These are phyloP conservation scores for Penicillium expansum DNA, from an alignment of 2,329 filamentous ascomycete species.

Conservation along the genomic window DNA sequence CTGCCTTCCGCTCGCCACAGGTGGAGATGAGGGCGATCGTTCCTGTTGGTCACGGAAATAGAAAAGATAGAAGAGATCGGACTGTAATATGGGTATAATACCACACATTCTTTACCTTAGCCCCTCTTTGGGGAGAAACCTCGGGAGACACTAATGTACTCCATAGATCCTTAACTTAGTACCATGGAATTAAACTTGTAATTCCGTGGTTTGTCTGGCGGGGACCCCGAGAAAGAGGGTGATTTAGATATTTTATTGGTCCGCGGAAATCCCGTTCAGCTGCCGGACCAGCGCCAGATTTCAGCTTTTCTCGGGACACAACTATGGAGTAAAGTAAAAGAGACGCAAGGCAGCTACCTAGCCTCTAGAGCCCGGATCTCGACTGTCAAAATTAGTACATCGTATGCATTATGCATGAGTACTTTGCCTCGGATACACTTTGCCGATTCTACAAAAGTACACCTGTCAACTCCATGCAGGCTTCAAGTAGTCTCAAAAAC, in stretches of 20 bases:
- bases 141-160: constrained; percentile 3
- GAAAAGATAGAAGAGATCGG: not conserved
- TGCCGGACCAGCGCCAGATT: constrained; percentile 5
- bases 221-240: not conserved
- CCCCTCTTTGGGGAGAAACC: not conserved
- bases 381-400: not conserved
- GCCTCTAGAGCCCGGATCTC: not conserved
- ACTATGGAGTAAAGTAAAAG: not conserved
- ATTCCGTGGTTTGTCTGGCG: constrained; percentile 13
- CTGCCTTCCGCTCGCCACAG: constrained; percentile 31
- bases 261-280: constrained; percentile 18
- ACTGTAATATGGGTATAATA: not conserved
- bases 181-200: constrained; percentile 10
- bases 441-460: constrained; percentile 5
- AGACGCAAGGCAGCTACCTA: not conserved
- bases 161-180: constrained; percentile 10
- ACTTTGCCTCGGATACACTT: not conserved
- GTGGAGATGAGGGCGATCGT: constrained; percentile 15
- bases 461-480: not conserved
- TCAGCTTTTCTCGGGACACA: constrained; percentile 1
- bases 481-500: not conserved
- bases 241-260: constrained; percentile 13
- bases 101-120: not conserved
- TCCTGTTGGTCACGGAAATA: constrained; percentile 21
- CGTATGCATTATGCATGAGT: not conserved